Base-by-base conservation (phyloP, 2,329 filamentous ascomycete species). In the Domatiomyces catenatus region DNA sequence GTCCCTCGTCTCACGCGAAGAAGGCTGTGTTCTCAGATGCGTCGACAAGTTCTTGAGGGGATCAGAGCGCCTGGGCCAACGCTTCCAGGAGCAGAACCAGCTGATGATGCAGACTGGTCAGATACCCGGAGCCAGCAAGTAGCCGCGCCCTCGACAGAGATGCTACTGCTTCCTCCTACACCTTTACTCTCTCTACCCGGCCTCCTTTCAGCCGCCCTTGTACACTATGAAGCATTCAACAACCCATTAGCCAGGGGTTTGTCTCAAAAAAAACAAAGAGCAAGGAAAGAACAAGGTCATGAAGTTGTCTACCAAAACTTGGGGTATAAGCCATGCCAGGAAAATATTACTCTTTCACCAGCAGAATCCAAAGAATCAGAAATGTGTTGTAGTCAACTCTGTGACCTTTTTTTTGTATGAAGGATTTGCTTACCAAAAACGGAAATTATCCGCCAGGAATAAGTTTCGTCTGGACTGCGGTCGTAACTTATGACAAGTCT, bases 41-140 rank as follows among this genome's bases (percentile, higher is more conserved):
- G 89, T 96, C 55, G 84, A 92, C 71, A 98, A 98, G 75, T 86
- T 86, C 70, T 83, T 96, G 76, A 92, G 93, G 68, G 83, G 83
- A 56, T 86, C 86, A 58, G 86, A 92, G 70, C 83, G 92, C 54
- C 75, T 98, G 61, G 86, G 88, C 63, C 86, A 94, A 71, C 80
- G 92, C 57, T 98, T 96, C 79, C 79, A 83, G 64, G 80, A 84
- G 68, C 77, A 82, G 67, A 83, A 83, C 62, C 78, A 78, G 47
- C 75, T 75, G 42, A 81, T 83, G 78, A 77, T 77, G 67, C 78
- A 81, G 67, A 67, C 70, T 42, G 78, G 76, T 19, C 70, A 72
- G 53, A 60, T 75, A 52, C 71, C 71, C 6, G 72, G 71, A 45
- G 43, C 19, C 50, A 64, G 66, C 58, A 70, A 68, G 57, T 20